A percentile compares a stretch with the other conserved stretches of the same genome.
These are phyloP conservation scores for Cladosporium sphaerospermum DNA, from an alignment of 2,329 filamentous ascomycete species.

Conservation along the genomic window DNA sequence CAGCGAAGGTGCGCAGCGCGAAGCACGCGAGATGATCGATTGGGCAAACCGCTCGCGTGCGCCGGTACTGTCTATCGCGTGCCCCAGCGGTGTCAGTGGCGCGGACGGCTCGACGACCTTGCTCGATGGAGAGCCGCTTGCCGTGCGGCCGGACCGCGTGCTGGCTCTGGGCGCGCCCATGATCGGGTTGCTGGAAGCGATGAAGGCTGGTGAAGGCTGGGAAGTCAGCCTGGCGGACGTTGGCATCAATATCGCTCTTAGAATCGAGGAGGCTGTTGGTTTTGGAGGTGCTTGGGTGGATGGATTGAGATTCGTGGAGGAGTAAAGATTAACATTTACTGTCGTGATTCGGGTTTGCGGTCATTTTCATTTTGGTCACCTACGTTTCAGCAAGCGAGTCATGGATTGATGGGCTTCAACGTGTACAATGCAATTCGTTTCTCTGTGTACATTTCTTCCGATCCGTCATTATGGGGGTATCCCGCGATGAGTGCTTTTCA, in stretches of 20 bases:
- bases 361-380: not conserved
- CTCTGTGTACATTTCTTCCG: too few relatives aligned
- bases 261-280: conserved; percentile 74
- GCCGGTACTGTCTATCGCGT: conserved; percentile 78
- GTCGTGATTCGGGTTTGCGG: not conserved
- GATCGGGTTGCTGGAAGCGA: conserved; percentile 70
- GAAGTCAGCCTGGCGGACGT: conserved; percentile 80
- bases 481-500: too few relatives aligned
- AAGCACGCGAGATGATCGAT: conserved; percentile 81
- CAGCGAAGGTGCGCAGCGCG: conserved; percentile 62
- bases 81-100: conserved; percentile 82
- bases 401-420: too few relatives aligned
- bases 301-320: conserved; percentile 27
- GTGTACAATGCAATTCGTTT: too few relatives aligned
- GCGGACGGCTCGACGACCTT: conserved; percentile 61
- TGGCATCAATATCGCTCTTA: conserved; percentile 78
- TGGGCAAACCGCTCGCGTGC: conserved; percentile 89
- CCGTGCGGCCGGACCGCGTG: conserved; percentile 74
- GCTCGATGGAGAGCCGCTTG: conserved; percentile 69
- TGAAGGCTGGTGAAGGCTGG: conserved; percentile 64
- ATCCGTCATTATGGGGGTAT: too few relatives aligned
- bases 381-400: not conserved
- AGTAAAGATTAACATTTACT: not conserved
- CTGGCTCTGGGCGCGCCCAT: conserved; percentile 84
- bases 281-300: conserved; percentile 86